Evolutionary conservation across 441 rosid genomes (phyloP).

Genomic region (Erodium texanum): DNA sequence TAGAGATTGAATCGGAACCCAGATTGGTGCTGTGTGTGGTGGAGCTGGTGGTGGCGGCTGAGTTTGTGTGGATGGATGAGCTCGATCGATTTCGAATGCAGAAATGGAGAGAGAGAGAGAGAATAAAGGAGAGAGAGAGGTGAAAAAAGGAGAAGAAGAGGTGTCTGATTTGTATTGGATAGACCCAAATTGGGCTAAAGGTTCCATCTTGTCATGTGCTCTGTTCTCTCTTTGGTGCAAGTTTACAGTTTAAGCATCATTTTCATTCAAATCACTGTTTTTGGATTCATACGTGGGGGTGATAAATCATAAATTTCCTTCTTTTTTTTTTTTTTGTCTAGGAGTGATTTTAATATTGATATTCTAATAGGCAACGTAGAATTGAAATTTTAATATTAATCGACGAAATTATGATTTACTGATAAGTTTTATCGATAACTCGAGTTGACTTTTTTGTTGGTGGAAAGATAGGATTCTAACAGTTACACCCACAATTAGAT

Average conservation of each 20-base stretch:
- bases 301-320: too few relatives aligned
- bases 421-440: too few relatives aligned
- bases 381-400: too few relatives aligned
- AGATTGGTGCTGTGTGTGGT: background rate
- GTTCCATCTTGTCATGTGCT: slow-evolving; percentile 6
- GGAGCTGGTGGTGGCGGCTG: background rate
- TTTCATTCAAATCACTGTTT: background rate
- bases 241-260: background rate
- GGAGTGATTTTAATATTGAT: too few relatives aligned
- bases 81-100: background rate
- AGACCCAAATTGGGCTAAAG: background rate
- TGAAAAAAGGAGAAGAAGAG: slow-evolving; percentile 9
- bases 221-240: background rate
- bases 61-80: slow-evolving; percentile 12
- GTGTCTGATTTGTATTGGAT: slow-evolving; percentile 20
- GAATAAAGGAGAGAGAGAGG: slow-evolving; percentile 5
- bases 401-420: too few relatives aligned
- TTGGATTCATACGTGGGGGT: background rate
- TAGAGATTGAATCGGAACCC: background rate
- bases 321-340: too few relatives aligned
- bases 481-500: too few relatives aligned
- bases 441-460: too few relatives aligned
- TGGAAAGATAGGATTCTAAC: too few relatives aligned
- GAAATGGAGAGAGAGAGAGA: slow-evolving; percentile 1
- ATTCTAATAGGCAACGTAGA: too few relatives aligned